Conservation (phyloP, 345 rosid species). For the Lagerstroemia speciosa region DNA sequence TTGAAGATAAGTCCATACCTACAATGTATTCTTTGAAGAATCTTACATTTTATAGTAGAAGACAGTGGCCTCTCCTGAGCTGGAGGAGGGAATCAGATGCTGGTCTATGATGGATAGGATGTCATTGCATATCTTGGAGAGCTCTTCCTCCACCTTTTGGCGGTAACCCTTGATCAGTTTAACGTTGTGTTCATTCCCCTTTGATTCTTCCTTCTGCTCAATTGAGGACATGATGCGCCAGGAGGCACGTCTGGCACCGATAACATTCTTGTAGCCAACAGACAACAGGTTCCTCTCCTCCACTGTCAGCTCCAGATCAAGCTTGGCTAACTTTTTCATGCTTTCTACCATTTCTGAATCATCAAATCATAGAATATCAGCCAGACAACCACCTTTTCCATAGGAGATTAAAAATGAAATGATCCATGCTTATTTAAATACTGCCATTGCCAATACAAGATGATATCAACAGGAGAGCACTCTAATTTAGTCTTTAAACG, state of each 20-base stretch:
- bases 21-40: background rate
- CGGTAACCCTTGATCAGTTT: constrained; percentile 72
- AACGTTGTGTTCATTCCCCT: constrained; percentile 80
- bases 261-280: constrained; percentile 92
- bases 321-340: constrained; percentile 79
- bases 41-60: constrained; percentile 92
- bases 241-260: too few species aligned
- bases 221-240: too few species aligned
- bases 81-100: constrained; percentile 71
- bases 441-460: too few species aligned
- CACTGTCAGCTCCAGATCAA: constrained; percentile 72
- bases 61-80: constrained; percentile 88
- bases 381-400: too few species aligned
- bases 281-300: constrained; percentile 97
- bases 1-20: background rate
- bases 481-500: too few species aligned
- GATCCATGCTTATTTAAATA: too few species aligned
- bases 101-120: constrained; percentile 77
- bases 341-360: constrained; percentile 87
- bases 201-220: too few species aligned
- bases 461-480: too few species aligned
- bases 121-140: constrained; percentile 70
- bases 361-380: too few species aligned
- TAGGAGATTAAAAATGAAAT: too few species aligned
- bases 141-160: constrained; percentile 92